Conservation (phyloP, 768 basidiomycete species). For the Hypholoma fasciculare region DNA sequence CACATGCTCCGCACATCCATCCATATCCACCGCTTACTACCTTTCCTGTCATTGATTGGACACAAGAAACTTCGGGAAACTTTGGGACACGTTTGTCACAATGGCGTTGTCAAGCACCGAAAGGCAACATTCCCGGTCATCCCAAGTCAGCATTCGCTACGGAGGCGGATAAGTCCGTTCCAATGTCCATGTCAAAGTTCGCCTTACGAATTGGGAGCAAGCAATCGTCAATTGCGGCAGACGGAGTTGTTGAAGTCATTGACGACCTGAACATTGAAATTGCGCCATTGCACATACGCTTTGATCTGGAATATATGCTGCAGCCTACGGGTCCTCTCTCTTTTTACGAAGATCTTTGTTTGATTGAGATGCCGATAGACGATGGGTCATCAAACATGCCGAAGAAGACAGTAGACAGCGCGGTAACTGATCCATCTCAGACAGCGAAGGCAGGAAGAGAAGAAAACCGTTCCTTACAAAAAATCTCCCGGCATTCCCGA, state of each 20-base stretch:
- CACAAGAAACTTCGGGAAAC: constrained; percentile 35
- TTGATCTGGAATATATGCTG: constrained; percentile 58
- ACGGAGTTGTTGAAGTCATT: neutral
- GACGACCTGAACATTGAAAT: constrained; percentile 41
- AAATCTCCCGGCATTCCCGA: neutral
- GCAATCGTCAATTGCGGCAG: neutral
- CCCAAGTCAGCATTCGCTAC: neutral
- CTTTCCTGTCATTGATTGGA: constrained; percentile 69
- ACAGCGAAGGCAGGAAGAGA: neutral
- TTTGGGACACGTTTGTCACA: constrained; percentile 55
- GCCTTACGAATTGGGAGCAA: constrained; percentile 4
- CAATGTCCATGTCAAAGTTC: neutral
- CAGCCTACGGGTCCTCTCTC: constrained; percentile 37
- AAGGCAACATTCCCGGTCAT: neutral
- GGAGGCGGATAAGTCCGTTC: too few species aligned
- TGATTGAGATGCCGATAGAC: neutral
- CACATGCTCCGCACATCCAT: constrained; percentile 38
- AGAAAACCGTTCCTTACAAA: neutral
- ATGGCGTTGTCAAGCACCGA: constrained; percentile 55
- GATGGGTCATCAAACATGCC: constrained; percentile 9
- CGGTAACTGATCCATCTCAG: constrained; percentile 1
- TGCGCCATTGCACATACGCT: constrained; percentile 72
- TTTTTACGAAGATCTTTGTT: constrained; percentile 33
- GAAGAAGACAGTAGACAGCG: constrained; percentile 8
- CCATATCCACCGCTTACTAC: constrained; percentile 41